Percentiles rank a stretch among this genome's conserved stretches.
These are phyloP conservation scores for Alternaria gansuensis DNA, from an alignment of 2,329 filamentous ascomycete genomes.

Conservation along the genomic window DNA sequence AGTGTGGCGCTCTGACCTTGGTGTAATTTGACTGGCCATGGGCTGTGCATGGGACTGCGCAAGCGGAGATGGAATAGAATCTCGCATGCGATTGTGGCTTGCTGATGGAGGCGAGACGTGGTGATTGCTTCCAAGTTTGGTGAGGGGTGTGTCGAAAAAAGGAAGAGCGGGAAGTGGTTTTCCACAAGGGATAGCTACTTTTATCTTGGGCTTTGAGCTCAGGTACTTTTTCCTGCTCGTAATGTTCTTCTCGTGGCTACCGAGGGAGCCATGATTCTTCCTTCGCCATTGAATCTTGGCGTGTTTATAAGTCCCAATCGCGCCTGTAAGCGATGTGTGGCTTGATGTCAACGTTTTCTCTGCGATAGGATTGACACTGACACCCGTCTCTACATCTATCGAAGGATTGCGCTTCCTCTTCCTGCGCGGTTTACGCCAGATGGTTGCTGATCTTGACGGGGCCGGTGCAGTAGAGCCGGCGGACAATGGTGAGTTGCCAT, in stretches of 20 bases:
- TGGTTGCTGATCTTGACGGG: slow-evolving; percentile 25
- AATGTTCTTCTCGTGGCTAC: slow-evolving; percentile 20
- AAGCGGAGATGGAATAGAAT: slow-evolving; percentile 47
- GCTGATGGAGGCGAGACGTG: slow-evolving; percentile 49
- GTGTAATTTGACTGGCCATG: slow-evolving; percentile 22
- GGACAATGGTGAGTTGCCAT: slow-evolving; percentile 35
- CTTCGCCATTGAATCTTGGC: slow-evolving; percentile 56
- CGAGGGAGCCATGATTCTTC: slow-evolving; percentile 19
- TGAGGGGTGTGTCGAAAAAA: slow-evolving; percentile 39
- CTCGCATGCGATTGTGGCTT: slow-evolving; percentile 32
- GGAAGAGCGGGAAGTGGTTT: slow-evolving; percentile 44
- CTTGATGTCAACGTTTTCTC: slow-evolving; percentile 39
- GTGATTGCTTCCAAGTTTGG: slow-evolving; percentile 29
- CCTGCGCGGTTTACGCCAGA: slow-evolving; percentile 25
- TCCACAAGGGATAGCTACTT: slow-evolving; percentile 50
- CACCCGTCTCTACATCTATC: slow-evolving; percentile 23
- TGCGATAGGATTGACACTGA: slow-evolving; percentile 21
- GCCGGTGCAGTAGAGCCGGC: slow-evolving; percentile 26
- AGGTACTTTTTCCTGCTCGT: slow-evolving; percentile 29
- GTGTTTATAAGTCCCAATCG: slow-evolving; percentile 58
- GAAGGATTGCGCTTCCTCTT: slow-evolving; percentile 31
- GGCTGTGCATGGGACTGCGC: slow-evolving; percentile 29
- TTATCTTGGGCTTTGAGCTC: slow-evolving; percentile 45
- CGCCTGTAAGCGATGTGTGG: slow-evolving; percentile 37
- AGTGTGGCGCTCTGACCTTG: slow-evolving; percentile 11